phyloP scores from a whole-genome alignment of 2,329 filamentous ascomycete species.

The Neonectria punicea region DNA sequence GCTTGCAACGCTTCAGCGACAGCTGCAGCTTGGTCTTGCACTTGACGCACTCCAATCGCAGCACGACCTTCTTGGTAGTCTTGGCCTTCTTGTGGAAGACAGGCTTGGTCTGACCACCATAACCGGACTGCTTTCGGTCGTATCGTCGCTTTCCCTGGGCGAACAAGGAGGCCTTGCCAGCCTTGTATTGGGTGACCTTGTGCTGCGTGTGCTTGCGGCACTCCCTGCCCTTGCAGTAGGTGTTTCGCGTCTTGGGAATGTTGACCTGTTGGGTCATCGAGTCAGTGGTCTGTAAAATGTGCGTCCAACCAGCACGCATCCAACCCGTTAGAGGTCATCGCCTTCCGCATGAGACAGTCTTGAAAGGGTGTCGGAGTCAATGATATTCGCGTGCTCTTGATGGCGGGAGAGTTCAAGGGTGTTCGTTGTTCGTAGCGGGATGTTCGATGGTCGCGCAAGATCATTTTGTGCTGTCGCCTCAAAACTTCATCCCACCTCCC shows the following conservation, averaged over 20 bases:
- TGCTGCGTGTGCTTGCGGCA: slow-evolving; percentile 93
- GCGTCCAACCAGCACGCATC: slow-evolving; percentile 19
- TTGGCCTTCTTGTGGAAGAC: slow-evolving; percentile 99
- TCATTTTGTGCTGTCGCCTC: slow-evolving; percentile 34
- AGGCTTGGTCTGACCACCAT: slow-evolving; percentile 99
- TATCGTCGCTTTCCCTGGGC: slow-evolving; percentile 99
- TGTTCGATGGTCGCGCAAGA: slow-evolving; percentile 31
- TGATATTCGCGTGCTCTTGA: slow-evolving; percentile 14
- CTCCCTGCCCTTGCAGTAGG: slow-evolving; percentile 96
- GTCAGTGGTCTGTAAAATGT: slow-evolving; percentile 44
- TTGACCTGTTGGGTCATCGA: slow-evolving; percentile 75
- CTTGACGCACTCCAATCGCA: slow-evolving; percentile 95
- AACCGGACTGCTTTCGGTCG: slow-evolving; percentile 98
- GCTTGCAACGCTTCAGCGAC: slow-evolving; percentile 99
- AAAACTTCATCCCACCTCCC: slow-evolving; percentile 42
- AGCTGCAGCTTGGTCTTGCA: slow-evolving; percentile 99
- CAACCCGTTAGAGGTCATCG: slow-evolving; percentile 20
- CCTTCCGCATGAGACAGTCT: slow-evolving; percentile 37
- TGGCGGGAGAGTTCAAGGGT: slow-evolving; percentile 6
- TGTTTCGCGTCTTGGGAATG: slow-evolving; percentile 97
- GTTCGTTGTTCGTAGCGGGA: slow-evolving; percentile 30
- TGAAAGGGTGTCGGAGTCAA: slow-evolving; percentile 13
- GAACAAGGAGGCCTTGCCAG: slow-evolving; percentile 94
- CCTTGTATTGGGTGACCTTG: slow-evolving; percentile 97
- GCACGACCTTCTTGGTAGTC: slow-evolving; percentile 99